Evolutionary conservation across 192 early-diverging fungal species (phyloP), one percentile per base, ranked within the genome.

Genomic region (Rhizophlyctis rosea): DNA sequence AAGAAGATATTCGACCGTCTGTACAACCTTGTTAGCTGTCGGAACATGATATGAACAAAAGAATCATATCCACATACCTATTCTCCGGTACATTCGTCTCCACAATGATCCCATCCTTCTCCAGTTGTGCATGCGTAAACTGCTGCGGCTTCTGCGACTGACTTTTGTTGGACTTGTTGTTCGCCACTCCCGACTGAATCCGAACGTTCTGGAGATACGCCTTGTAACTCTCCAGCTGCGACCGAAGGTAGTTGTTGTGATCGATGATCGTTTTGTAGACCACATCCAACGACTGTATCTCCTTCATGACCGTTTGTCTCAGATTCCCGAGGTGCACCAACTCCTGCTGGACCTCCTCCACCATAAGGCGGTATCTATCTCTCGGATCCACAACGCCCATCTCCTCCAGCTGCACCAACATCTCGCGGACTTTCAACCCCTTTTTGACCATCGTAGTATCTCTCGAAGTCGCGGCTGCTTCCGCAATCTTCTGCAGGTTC

Each of bases 131-230:
- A 61, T 95, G 87, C 16, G 86, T 84, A 61, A 88, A 95, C 63
- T 94, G 94, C 65, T 87, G 86, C 34, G 90, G 88, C n/a, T 85
- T 89, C 35, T 84, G 80, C 16, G 76, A 72, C 59, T 84, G 74
- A 16, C 70, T 50, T 34, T 72, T 63, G 4, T 44, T 31, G 14
- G 34, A 39, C 50, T 77, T 70, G 21, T 65, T 27, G n/a, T 30
- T 57, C 16, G 50, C 57, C 4, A 61, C 21, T 1, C 70, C 86
- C 67, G 81, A 85, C 73, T 95, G 87, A 57, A 88, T 86, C 35
- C 95, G 87, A 47, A 97, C 95, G 58, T 97, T 97, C 67, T 92
- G 88, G 34, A 97, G 70, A 54, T 97, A 97, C 4, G 91, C 91
- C 78, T 94, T 94, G 79, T 97, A 97, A 25, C 83, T 86, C 60